Evolutionary conservation across 2,329 filamentous ascomycete species (phyloP).

Genomic region (Sporothrix mexicana): DNA sequence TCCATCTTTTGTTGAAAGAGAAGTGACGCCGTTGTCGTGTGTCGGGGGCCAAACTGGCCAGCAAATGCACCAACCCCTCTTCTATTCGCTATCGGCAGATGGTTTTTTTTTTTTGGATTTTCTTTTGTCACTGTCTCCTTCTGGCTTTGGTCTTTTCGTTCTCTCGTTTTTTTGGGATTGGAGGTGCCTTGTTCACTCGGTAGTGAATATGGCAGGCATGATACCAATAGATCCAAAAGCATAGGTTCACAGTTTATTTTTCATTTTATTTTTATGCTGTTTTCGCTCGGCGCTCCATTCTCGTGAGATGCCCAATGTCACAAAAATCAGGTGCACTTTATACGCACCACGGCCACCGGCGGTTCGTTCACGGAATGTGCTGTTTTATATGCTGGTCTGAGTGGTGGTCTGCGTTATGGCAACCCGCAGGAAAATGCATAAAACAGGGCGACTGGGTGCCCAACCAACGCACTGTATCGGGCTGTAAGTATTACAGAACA

Average conservation of each 20-base stretch:
- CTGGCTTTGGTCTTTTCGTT: not conserved
- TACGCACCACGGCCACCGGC: not conserved
- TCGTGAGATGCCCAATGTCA: not conserved
- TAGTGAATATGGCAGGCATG: constrained; percentile 1
- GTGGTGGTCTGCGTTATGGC: not conserved
- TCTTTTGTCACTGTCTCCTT: not conserved
- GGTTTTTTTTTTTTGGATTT: not conserved
- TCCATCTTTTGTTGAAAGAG: not conserved
- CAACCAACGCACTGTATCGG: constrained; percentile 49
- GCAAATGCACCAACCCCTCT: constrained; percentile 11
- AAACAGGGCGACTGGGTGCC: constrained; percentile 49
- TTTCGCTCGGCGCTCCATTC: not conserved
- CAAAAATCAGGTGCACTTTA: constrained; percentile 14
- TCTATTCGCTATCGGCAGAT: constrained; percentile 13
- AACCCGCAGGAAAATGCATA: not conserved
- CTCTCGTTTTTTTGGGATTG: not conserved
- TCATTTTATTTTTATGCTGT: not conserved
- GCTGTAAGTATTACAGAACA: not conserved
- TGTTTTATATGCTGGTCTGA: constrained; percentile 18
- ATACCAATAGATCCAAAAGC: constrained; percentile 23
- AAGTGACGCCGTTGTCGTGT: not conserved
- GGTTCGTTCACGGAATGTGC: not conserved
- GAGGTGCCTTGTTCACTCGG: not conserved
- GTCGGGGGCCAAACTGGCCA: constrained; percentile 17
- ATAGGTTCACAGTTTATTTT: not conserved